phyloP scores from a whole-genome alignment of 352 stramenopile genomes.

The Phytopythium kandeliae region DNA sequence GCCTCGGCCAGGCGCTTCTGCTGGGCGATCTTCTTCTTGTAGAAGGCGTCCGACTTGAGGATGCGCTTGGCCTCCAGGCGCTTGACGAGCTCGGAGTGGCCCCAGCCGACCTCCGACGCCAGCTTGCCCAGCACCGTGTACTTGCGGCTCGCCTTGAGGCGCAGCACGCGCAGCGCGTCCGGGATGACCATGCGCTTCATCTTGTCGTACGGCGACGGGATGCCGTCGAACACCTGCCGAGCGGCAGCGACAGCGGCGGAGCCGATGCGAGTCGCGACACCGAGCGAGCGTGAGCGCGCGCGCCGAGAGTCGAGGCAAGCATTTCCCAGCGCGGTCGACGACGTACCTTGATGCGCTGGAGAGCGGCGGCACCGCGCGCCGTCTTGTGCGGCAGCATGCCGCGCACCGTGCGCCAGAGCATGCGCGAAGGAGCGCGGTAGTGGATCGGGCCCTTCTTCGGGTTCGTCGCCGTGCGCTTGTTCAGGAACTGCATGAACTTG shows the following conservation, averaged over 20 bases:
- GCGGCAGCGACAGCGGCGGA: too few species aligned
- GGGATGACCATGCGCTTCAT: constrained; percentile 99
- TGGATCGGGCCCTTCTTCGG: constrained; percentile 96
- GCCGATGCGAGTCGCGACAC: too few species aligned
- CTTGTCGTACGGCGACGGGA: constrained; percentile 98
- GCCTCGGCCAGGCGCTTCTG: constrained; percentile 86
- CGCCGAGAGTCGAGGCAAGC: too few species aligned
- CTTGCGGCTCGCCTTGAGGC: constrained; percentile 92
- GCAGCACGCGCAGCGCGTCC: constrained; percentile 92
- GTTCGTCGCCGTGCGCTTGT: constrained; percentile 99
- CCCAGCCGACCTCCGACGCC: constrained; percentile 95
- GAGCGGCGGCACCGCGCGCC: constrained; percentile 91
- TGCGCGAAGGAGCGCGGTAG: constrained; percentile 95
- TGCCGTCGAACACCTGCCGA: constrained; percentile 95
- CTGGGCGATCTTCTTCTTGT: constrained; percentile 95
- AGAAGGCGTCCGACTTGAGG: constrained; percentile 96
- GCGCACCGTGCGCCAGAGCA: constrained; percentile 91
- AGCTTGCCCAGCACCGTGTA: constrained; percentile 96
- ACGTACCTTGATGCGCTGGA: constrained; percentile 92
- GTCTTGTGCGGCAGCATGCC: constrained; percentile 99
- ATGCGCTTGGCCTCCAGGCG: constrained; percentile 92
- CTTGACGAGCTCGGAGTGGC: constrained; percentile 94
- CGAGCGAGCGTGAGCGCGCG: too few species aligned
- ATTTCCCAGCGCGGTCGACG: background rate
- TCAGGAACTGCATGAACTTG: constrained; percentile 98